phyloP scores from a whole-genome alignment of 1,284 basidiomycete genomes.

The Cutaneotrichosporon mucoides region DNA sequence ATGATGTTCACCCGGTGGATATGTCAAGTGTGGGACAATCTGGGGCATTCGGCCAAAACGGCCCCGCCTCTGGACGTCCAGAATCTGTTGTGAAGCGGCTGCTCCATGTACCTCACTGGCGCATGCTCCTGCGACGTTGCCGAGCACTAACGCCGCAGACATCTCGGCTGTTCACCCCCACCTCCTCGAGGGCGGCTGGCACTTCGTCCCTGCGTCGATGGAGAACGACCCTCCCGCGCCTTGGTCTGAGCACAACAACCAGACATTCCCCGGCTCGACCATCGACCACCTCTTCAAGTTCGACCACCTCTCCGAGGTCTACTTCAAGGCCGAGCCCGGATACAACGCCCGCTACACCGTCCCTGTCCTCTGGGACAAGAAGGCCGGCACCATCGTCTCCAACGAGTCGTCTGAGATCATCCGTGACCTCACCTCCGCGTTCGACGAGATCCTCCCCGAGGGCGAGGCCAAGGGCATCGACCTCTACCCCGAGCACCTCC shows the following conservation, averaged over 20 bases:
- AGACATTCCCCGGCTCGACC: conserved; percentile 67
- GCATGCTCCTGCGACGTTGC: too few species aligned
- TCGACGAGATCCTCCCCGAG: conserved; percentile 65
- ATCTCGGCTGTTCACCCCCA: conserved; percentile 79
- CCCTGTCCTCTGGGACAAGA: conserved; percentile 94
- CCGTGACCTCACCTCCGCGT: conserved; percentile 77
- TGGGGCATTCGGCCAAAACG: too few species aligned
- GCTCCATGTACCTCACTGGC: too few species aligned
- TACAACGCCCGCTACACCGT: conserved; percentile 73
- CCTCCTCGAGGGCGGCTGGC: conserved; percentile 82
- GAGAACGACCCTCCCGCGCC: conserved; percentile 29
- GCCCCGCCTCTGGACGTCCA: too few species aligned
- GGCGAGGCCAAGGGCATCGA: conserved; percentile 63
- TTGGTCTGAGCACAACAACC: conserved; percentile 42
- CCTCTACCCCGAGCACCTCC: conserved; percentile 69
- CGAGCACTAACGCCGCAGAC: conserved; percentile 50
- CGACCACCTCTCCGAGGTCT: conserved; percentile 77
- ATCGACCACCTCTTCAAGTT: conserved; percentile 61
- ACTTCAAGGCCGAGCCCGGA: conserved; percentile 67
- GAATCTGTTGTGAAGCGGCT: too few species aligned
- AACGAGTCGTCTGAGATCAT: conserved; percentile 95
- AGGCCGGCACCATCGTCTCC: conserved; percentile 82
- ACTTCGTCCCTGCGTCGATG: conserved; percentile 59
- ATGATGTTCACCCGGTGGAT: too few species aligned
- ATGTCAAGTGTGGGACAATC: too few species aligned